Evolutionary conservation across 2,329 filamentous ascomycete genomes (phyloP).

Genomic region (Xylariaceae sp.): DNA sequence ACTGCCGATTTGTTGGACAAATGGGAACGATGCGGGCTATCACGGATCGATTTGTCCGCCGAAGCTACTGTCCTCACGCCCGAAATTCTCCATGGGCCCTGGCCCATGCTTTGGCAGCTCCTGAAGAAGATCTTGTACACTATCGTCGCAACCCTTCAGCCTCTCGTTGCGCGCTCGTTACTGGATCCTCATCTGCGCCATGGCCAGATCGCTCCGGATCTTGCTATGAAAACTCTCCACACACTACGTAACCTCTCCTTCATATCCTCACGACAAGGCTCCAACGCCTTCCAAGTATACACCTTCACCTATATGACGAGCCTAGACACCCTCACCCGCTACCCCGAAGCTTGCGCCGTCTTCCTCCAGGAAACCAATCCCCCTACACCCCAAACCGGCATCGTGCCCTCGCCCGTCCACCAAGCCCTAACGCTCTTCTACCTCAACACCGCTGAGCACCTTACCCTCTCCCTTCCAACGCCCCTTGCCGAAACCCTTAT

Average conservation of each 20-base stretch:
- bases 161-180: conserved; percentile 62
- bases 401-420: conserved; percentile 60
- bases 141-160: conserved; percentile 68
- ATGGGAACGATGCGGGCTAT: conserved; percentile 73
- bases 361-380: conserved; percentile 62
- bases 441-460: conserved; percentile 80
- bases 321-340: conserved; percentile 75
- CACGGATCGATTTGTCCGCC: conserved; percentile 64
- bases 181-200: conserved; percentile 45
- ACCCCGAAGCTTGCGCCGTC: conserved; percentile 58
- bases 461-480: conserved; percentile 66
- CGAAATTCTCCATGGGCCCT: conserved; percentile 62
- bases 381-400: conserved; percentile 39
- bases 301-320: conserved; percentile 78
- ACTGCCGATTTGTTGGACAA: conserved; percentile 61
- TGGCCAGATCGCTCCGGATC: conserved; percentile 48
- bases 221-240: conserved; percentile 69
- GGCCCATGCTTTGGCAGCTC: conserved; percentile 69
- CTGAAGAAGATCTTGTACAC: conserved; percentile 74
- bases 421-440: conserved; percentile 81
- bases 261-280: conserved; percentile 69
- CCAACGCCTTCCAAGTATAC: conserved; percentile 75
- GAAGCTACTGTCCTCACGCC: conserved; percentile 60
- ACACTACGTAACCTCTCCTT: conserved; percentile 77
- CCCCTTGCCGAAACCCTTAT: conserved; percentile 67